Evolutionary conservation across 257 asterid genomes (phyloP).

Genomic region (Coffea canephora): DNA sequence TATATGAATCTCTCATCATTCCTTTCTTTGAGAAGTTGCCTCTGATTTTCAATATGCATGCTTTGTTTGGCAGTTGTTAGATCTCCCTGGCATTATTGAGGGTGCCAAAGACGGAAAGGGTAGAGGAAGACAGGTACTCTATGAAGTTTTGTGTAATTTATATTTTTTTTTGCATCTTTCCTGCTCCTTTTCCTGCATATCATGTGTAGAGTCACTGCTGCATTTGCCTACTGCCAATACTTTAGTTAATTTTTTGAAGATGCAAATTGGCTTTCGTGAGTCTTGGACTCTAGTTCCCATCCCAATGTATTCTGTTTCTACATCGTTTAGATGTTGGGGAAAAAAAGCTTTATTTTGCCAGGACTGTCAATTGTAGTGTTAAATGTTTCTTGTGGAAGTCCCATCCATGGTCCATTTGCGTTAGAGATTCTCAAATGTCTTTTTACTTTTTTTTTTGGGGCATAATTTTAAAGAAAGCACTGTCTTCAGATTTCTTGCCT

Average conservation of each 20-base stretch:
- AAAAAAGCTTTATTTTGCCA: neutral
- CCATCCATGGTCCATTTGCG: neutral
- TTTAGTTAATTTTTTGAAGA: neutral
- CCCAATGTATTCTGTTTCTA: neutral
- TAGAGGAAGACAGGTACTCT: slow-evolving; percentile 96
- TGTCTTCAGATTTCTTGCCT: too few relatives aligned
- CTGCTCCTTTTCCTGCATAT: neutral
- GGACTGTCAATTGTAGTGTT: neutral
- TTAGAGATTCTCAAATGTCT: neutral
- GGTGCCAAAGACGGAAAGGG: slow-evolving; percentile 99
- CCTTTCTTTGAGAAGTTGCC: neutral
- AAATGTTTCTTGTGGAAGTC: neutral
- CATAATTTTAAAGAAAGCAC: neutral
- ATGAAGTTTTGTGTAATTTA: slow-evolving; percentile 2
- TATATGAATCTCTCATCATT: neutral
- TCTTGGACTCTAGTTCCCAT: neutral
- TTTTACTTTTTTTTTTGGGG: neutral
- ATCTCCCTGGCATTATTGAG: slow-evolving; percentile 98
- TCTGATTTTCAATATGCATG: slow-evolving; percentile 21
- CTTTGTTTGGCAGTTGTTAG: slow-evolving; percentile 62
- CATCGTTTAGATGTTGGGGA: neutral
- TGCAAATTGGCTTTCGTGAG: neutral
- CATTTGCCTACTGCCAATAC: neutral
- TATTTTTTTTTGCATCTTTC: neutral
- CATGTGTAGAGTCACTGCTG: neutral